Evolutionary conservation across 2,329 filamentous ascomycete genomes (phyloP).

Genomic region (Macrophomina tecta): DNA sequence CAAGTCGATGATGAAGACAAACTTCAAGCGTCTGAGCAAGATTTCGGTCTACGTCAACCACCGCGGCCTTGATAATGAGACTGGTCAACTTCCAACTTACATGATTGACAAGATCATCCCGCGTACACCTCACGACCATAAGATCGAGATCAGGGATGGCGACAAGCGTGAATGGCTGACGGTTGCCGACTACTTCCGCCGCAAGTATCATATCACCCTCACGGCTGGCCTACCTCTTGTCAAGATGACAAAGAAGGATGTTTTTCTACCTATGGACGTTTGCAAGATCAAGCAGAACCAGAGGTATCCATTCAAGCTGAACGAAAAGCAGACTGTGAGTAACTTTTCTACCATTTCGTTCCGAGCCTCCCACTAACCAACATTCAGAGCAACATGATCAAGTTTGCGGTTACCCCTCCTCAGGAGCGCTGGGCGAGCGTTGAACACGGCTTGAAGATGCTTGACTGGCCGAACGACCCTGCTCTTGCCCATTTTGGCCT

Average conservation of each 20-base stretch:
- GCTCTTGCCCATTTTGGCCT: slow-evolving; percentile 78
- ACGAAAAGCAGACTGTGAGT: slow-evolving; percentile 66
- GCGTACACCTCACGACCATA: slow-evolving; percentile 51
- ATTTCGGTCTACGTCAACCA: slow-evolving; percentile 50
- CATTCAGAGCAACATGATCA: slow-evolving; percentile 75
- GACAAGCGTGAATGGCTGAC: slow-evolving; percentile 46
- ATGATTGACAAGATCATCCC: slow-evolving; percentile 58
- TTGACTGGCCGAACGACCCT: slow-evolving; percentile 72
- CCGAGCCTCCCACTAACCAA: not conserved
- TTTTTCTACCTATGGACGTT: slow-evolving; percentile 64
- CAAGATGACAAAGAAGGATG: slow-evolving; percentile 61
- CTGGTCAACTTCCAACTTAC: slow-evolving; percentile 47
- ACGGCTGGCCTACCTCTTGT: slow-evolving; percentile 61
- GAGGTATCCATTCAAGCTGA: slow-evolving; percentile 64
- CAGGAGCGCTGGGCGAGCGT: slow-evolving; percentile 71
- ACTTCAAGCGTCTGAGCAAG: slow-evolving; percentile 51
- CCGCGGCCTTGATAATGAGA: slow-evolving; percentile 37
- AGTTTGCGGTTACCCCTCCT: slow-evolving; percentile 84
- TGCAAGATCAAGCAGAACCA: slow-evolving; percentile 61
- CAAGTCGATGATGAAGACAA: slow-evolving; percentile 36
- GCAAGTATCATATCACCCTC: slow-evolving; percentile 58
- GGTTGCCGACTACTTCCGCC: slow-evolving; percentile 64
- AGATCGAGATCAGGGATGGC: slow-evolving; percentile 63
- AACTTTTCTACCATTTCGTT: slow-evolving; percentile 35
- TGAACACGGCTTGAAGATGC: slow-evolving; percentile 67